Conservation (phyloP, 2,329 filamentous ascomycete species). For the Xylaria sp. region DNA sequence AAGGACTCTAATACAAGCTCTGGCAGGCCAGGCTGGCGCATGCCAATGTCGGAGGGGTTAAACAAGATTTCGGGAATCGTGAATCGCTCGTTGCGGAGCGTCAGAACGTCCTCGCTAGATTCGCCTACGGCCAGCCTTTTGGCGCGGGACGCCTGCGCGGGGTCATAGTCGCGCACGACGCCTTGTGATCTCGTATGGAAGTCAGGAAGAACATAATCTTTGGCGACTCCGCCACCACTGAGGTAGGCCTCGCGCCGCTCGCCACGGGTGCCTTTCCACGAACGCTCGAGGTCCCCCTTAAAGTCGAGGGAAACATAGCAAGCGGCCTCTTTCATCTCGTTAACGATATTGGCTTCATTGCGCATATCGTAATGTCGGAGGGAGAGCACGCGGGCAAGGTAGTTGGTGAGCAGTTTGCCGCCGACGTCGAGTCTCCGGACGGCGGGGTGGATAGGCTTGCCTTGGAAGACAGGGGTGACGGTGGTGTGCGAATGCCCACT, state of each 20-base stretch:
- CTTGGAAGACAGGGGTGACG: constrained; percentile 82
- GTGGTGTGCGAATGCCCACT: constrained; percentile 93
- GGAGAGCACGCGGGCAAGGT: constrained; percentile 87
- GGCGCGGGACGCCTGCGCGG: constrained; percentile 61
- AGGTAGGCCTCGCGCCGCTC: constrained; percentile 58
- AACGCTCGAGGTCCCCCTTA: constrained; percentile 74
- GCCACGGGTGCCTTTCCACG: constrained; percentile 78
- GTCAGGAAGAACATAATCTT: constrained; percentile 93
- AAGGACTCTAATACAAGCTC: constrained; percentile 84
- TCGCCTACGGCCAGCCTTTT: constrained; percentile 52
- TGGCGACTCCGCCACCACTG: constrained; percentile 67
- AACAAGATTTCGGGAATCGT: constrained; percentile 89
- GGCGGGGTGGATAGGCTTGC: constrained; percentile 78
- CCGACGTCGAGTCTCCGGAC: constrained; percentile 87
- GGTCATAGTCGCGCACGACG: constrained; percentile 77
- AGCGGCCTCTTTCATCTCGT: constrained; percentile 91
- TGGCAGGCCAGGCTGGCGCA: constrained; percentile 81
- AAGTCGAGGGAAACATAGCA: constrained; percentile 87
- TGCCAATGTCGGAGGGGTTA: constrained; percentile 81
- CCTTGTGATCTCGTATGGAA: constrained; percentile 67
- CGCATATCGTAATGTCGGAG: constrained; percentile 94
- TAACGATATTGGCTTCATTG: constrained; percentile 90
- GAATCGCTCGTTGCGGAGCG: constrained; percentile 91
- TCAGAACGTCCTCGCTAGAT: constrained; percentile 77
- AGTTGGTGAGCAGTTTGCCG: constrained; percentile 91